Evolutionary conservation across 441 rosid genomes (phyloP).

Genomic region (Populus hybrid): DNA sequence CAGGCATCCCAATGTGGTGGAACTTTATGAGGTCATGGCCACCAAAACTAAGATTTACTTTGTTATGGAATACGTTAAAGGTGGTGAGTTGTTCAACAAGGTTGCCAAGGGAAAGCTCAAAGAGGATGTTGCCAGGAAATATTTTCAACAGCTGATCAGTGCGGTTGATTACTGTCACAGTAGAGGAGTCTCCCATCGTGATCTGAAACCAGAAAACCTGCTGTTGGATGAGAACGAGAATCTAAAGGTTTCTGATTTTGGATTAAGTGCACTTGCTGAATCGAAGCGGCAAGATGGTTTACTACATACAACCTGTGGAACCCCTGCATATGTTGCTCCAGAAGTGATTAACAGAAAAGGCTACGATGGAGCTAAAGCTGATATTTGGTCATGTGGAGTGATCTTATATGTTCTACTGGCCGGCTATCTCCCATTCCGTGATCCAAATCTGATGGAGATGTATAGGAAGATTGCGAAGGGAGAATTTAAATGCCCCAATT

Average conservation of each 20-base stretch:
- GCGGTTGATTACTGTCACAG: slow-evolving; percentile 90
- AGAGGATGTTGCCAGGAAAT: slow-evolving; percentile 57
- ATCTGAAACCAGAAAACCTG: slow-evolving; percentile 84
- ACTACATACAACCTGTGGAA: slow-evolving; percentile 88
- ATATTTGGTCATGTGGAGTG: slow-evolving; percentile 85
- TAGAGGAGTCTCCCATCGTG: slow-evolving; percentile 68
- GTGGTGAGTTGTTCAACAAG: slow-evolving; percentile 84
- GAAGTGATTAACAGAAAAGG: slow-evolving; percentile 77
- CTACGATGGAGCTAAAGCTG: slow-evolving; percentile 81
- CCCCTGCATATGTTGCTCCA: slow-evolving; percentile 90
- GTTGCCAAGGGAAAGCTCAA: slow-evolving; percentile 71
- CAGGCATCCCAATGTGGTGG: slow-evolving; percentile 75
- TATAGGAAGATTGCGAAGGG: slow-evolving; percentile 80
- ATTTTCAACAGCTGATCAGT: slow-evolving; percentile 75
- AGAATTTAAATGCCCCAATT: slow-evolving; percentile 28
- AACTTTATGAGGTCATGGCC: slow-evolving; percentile 39
- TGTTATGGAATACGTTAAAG: slow-evolving; percentile 73
- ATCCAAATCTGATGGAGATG: slow-evolving; percentile 72
- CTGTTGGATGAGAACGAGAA: slow-evolving; percentile 77
- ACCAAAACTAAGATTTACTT: slow-evolving; percentile 86
- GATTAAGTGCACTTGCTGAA: slow-evolving; percentile 74
- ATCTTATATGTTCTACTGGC: slow-evolving; percentile 52
- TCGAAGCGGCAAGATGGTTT: slow-evolving; percentile 77
- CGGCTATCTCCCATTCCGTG: slow-evolving; percentile 84
- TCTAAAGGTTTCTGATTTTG: slow-evolving; percentile 82